A percentile compares a stretch with the other conserved stretches of the same genome.
Conservation (phyloP, 192 early-diverging fungal genomes). For the Gigaspora rosea region DNA sequence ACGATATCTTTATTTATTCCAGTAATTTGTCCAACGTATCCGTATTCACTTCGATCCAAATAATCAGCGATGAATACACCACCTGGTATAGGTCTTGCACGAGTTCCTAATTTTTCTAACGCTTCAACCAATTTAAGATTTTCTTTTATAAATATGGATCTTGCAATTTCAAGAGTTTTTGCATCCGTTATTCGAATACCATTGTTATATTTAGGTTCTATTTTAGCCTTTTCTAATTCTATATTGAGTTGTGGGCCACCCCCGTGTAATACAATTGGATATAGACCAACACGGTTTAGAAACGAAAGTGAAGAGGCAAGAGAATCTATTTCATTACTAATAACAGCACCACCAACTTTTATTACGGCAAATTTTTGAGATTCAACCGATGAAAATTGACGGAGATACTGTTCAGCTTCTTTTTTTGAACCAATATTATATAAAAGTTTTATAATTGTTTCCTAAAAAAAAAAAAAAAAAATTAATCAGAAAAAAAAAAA, state of each 20-base stretch:
- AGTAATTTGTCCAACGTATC: slow-evolving; percentile 89
- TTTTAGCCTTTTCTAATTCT: slow-evolving; percentile 84
- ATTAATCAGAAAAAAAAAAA: neutral
- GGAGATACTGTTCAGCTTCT: slow-evolving; percentile 98
- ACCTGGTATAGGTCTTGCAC: slow-evolving; percentile 93
- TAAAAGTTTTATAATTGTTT: slow-evolving; percentile 83
- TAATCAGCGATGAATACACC: slow-evolving; percentile 98
- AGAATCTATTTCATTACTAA: slow-evolving; percentile 94
- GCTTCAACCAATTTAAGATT: slow-evolving; percentile 98
- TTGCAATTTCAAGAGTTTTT: slow-evolving; percentile 90
- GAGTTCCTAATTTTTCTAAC: slow-evolving; percentile 90
- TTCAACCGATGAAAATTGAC: slow-evolving; percentile 95
- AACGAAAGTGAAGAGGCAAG: slow-evolving; percentile 95
- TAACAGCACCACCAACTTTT: slow-evolving; percentile 96
- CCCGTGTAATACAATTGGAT: slow-evolving; percentile 98
- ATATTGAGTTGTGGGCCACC: slow-evolving; percentile 96
- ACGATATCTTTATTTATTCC: slow-evolving; percentile 91
- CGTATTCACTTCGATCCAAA: slow-evolving; percentile 93
- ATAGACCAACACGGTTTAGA: slow-evolving; percentile 95
- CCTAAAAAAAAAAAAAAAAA: slow-evolving; percentile 45
- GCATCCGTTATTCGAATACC: slow-evolving; percentile 98
- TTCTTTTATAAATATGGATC: slow-evolving; percentile 91
- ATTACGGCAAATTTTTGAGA: slow-evolving; percentile 99
- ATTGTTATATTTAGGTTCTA: slow-evolving; percentile 93
- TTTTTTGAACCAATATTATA: slow-evolving; percentile 99